Evolutionary conservation across 441 rosid genomes (phyloP).

Genomic region (Adansonia grandidieri): DNA sequence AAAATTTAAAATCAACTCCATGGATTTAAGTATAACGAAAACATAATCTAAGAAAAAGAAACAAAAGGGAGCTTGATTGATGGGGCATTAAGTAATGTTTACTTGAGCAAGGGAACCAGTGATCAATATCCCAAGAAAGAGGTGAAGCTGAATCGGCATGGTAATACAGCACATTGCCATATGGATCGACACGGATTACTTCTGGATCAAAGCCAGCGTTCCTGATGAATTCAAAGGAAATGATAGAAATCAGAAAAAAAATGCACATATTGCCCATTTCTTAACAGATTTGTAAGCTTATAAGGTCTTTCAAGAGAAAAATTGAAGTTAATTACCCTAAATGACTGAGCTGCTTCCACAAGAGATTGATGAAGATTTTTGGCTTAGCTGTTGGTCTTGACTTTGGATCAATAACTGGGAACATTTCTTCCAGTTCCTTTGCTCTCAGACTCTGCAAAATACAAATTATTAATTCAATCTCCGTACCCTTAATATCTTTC

Average conservation of each 20-base stretch:
- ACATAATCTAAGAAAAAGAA: not conserved
- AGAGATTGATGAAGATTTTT: conserved; percentile 61
- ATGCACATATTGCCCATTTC: not conserved
- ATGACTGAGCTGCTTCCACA: conserved; percentile 93
- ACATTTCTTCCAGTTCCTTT: conserved; percentile 59
- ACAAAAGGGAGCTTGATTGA: conserved; percentile 15
- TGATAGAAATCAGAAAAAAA: not conserved
- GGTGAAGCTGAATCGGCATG: conserved; percentile 97
- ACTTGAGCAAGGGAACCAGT: conserved; percentile 98
- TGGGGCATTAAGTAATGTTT: conserved; percentile 14
- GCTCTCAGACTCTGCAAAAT: conserved; percentile 48
- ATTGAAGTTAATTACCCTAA: conserved; percentile 55
- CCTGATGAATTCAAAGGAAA: conserved; percentile 40
- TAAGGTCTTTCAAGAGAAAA: not conserved
- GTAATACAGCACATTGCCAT: conserved; percentile 84
- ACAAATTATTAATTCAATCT: conserved; percentile 13
- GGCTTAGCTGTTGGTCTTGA: conserved; percentile 74
- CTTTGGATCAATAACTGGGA: conserved; percentile 68
- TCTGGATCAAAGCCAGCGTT: conserved; percentile 98
- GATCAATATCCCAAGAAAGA: conserved; percentile 93
- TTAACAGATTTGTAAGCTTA: not conserved
- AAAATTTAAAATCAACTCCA: conserved; percentile 15
- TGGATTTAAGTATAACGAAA: not conserved
- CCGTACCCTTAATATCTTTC: not conserved
- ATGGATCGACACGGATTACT: conserved; percentile 79